Percentiles rank a stretch among this genome's conserved stretches.
phyloP scores from a whole-genome alignment of 2,329 filamentous ascomycete species.

The Cordyceps cicadae region DNA sequence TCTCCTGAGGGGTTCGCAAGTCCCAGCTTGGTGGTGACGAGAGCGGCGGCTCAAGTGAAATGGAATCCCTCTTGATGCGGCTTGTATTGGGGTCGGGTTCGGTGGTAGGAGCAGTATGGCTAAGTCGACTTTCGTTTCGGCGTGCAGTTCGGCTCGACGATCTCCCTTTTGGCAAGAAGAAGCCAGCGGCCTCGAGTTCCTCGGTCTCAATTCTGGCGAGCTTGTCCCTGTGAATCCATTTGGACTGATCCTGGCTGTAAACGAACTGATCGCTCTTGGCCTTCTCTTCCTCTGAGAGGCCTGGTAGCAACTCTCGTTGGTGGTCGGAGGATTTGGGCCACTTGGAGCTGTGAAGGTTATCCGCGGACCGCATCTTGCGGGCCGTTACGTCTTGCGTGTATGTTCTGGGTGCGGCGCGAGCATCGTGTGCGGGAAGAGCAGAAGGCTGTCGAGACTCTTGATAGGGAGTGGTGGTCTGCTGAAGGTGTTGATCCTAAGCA shows the following conservation, averaged over 20 bases:
- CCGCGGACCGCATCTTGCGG: constrained; percentile 30
- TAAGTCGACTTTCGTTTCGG: constrained; percentile 27
- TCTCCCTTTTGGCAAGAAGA: constrained; percentile 49
- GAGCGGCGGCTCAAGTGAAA: constrained; percentile 28
- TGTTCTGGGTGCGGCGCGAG: not conserved
- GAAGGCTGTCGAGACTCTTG: constrained; percentile 2
- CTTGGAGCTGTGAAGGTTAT: constrained; percentile 22
- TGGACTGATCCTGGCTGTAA: constrained; percentile 49
- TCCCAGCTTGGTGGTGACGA: constrained; percentile 52
- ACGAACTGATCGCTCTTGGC: constrained; percentile 22
- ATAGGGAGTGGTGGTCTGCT: not conserved
- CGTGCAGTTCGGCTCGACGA: constrained; percentile 40
- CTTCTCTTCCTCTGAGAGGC: constrained; percentile 18
- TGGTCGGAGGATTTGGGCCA: constrained; percentile 19
- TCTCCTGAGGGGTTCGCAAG: constrained; percentile 68
- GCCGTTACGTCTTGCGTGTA: constrained; percentile 17
- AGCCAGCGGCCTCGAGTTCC: constrained; percentile 71
- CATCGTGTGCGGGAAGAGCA: constrained; percentile 1
- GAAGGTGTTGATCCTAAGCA: not conserved
- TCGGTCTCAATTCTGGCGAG: constrained; percentile 71
- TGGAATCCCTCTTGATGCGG: constrained; percentile 39
- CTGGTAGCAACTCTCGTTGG: constrained; percentile 16
- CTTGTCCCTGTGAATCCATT: constrained; percentile 84
- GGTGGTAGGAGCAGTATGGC: constrained; percentile 24
- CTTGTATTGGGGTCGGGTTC: constrained; percentile 23